Evolutionary conservation across 352 stramenopile species (phyloP), one percentile per base, ranked within the genome.

Genomic region (Phytopythium litorale): DNA sequence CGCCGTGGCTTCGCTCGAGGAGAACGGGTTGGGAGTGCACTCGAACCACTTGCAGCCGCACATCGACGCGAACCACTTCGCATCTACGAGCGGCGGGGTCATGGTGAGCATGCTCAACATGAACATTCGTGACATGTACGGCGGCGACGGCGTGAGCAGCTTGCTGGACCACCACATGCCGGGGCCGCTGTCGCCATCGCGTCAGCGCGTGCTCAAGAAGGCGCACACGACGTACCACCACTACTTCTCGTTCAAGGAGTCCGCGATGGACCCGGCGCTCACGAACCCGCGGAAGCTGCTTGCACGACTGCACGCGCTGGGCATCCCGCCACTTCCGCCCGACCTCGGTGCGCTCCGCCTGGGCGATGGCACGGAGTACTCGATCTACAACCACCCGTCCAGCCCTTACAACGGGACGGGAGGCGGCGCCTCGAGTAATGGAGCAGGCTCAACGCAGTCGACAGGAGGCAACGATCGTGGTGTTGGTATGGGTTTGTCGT

Each of bases 291-390:
- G 86, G n/a, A 96, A 98, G 71, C 59, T 94, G 63, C 33, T 97
- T 1, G 92, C 79, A n/a, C 88, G 96, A 53, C 71, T 99, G 30
- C 92, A 92, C 52, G 87, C 91, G 11, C 73, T 99, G 38, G 78
- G 92, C 9, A 92, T 98, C 25, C 96, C 97, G 38, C 91, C 95
- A 16, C 72, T 99, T 30, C 88, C 94, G 16, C 92, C 91, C 33
- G 84, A 96, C 71, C 79, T 98, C 64, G 92, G 94, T 19, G 75
- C 86, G 23, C 56, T 97, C 28, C 84, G 84, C 15, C 75, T 91
- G 46, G 60, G 73, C 0, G 82, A 93, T 67, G 80, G 84, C 32
- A 78, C 70, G 11, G 61, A 71, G 25, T 92, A 88, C 58, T 92
- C 85, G n/a, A 94, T 92, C 33, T 92, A 94, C 62, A 87, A 69